phyloP scores from a whole-genome alignment of 805 yeast genomes.

The Clavispora carvajalis region DNA sequence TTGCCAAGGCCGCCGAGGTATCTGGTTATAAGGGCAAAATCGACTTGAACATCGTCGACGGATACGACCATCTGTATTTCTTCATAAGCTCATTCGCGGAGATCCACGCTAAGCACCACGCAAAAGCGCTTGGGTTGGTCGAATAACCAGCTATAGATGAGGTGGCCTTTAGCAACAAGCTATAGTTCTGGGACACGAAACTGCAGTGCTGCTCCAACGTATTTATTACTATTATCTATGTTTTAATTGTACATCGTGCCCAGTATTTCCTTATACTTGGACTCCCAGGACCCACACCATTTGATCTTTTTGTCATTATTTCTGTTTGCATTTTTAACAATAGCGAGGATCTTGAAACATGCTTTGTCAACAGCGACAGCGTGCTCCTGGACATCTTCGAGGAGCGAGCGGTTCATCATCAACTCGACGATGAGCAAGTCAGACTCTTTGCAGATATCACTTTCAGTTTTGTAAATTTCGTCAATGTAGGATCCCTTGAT shows the following conservation, averaged over 20 bases:
- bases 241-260: conserved; percentile 9
- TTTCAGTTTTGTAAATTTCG: conserved; percentile 39
- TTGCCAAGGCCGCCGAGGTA: conserved; percentile 55
- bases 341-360: conserved; percentile 26
- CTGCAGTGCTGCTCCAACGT: not conserved
- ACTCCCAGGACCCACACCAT: conserved; percentile 54
- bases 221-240: not conserved
- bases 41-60: conserved; percentile 60
- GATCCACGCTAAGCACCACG: conserved; percentile 84
- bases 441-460: conserved; percentile 37
- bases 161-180: not conserved
- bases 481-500: conserved; percentile 44
- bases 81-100: conserved; percentile 75
- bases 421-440: conserved; percentile 59
- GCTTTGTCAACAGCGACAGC: conserved; percentile 21
- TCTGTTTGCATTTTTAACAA: conserved; percentile 44
- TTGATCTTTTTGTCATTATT: conserved; percentile 47
- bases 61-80: conserved; percentile 88
- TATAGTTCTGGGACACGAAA: not conserved
- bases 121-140: conserved; percentile 48
- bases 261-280: conserved; percentile 33
- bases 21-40: conserved; percentile 58
- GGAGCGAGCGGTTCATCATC: conserved; percentile 43
- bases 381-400: conserved; percentile 26
- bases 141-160: conserved; percentile 9